Percentiles rank a stretch among this genome's conserved stretches.
These are phyloP conservation scores for Calonectria naviculata DNA, from an alignment of 2,329 filamentous ascomycete genomes.

Conservation along the genomic window DNA sequence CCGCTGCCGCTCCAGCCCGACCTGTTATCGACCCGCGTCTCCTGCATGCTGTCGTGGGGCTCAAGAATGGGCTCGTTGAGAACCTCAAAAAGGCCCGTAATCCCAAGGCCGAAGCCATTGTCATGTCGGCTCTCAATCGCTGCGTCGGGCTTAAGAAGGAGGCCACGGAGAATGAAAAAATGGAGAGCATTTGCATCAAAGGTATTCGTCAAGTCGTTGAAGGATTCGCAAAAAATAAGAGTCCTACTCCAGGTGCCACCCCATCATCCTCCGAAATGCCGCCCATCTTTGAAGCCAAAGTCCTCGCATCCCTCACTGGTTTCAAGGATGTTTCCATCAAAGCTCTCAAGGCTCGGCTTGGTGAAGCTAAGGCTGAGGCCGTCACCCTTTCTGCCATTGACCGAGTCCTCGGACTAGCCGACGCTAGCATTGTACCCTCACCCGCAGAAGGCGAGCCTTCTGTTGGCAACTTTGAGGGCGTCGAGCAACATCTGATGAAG, in stretches of 20 bases:
- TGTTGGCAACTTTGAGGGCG: conserved; percentile 49
- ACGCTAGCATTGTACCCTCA: conserved; percentile 53
- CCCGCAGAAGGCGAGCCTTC: conserved; percentile 45
- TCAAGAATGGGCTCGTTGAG: conserved; percentile 59
- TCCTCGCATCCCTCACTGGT: conserved; percentile 53
- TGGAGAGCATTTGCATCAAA: conserved; percentile 60
- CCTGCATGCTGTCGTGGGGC: conserved; percentile 53
- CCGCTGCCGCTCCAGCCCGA: conserved; percentile 40
- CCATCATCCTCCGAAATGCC: conserved; percentile 41
- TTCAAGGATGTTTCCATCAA: conserved; percentile 60
- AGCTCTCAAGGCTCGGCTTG: conserved; percentile 53
- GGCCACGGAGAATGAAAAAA: conserved; percentile 56
- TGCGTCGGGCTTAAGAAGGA: conserved; percentile 59
- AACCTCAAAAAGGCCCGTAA: conserved; percentile 56
- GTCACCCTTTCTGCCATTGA: conserved; percentile 63
- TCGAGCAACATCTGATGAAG: conserved; percentile 55
- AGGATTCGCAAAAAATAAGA: conserved; percentile 54
- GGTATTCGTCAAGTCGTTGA: conserved; percentile 55
- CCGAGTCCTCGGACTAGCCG: conserved; percentile 60
- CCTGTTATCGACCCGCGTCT: conserved; percentile 58
- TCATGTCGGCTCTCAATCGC: conserved; percentile 65
- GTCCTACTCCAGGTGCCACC: conserved; percentile 44
- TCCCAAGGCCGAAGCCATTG: conserved; percentile 57
- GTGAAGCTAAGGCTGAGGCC: conserved; percentile 56
- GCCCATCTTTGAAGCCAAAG: conserved; percentile 50